phyloP scores from a whole-genome alignment of 2,329 filamentous ascomycete genomes.

The Plectosphaerella sp. region DNA sequence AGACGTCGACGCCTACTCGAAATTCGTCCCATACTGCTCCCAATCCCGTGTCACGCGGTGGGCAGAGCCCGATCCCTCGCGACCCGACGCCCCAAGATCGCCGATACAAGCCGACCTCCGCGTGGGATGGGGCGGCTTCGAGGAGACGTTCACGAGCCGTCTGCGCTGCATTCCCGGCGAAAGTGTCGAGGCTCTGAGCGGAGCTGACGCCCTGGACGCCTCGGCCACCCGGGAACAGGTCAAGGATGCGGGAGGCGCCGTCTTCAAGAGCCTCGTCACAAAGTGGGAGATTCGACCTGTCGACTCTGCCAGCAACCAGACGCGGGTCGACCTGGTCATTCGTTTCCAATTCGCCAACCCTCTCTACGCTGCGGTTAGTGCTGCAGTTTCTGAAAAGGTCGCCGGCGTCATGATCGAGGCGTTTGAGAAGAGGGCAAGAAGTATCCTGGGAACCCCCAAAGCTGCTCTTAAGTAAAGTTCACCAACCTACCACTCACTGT shows the following conservation, averaged over 20 bases:
- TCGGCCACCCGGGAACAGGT: constrained; percentile 8
- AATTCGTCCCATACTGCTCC: constrained; percentile 90
- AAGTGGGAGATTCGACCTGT: constrained; percentile 61
- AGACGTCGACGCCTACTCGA: constrained; percentile 78
- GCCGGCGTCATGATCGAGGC: constrained; percentile 87
- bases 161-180: constrained; percentile 71
- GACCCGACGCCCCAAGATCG: constrained; percentile 46
- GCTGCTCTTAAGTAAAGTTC: constrained; percentile 1
- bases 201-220: constrained; percentile 36
- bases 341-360: constrained; percentile 84
- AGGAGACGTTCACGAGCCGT: constrained; percentile 76
- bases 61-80: constrained; percentile 41
- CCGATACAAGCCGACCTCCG: constrained; percentile 75
- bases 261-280: constrained; percentile 67
- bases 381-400: constrained; percentile 76
- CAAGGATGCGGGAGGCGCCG: constrained; percentile 25
- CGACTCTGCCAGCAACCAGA: constrained; percentile 31
- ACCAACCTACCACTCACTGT: not conserved
- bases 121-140: constrained; percentile 79
- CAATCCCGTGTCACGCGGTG: constrained; percentile 72
- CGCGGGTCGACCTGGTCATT: constrained; percentile 71
- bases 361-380: constrained; percentile 78
- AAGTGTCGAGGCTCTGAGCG: constrained; percentile 74
- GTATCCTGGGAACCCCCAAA: constrained; percentile 37
- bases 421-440: constrained; percentile 76